These are phyloP conservation scores for Sordaria brevicollis DNA, from an alignment of 495 filamentous ascomycete genomes.

Conservation along the genomic window DNA sequence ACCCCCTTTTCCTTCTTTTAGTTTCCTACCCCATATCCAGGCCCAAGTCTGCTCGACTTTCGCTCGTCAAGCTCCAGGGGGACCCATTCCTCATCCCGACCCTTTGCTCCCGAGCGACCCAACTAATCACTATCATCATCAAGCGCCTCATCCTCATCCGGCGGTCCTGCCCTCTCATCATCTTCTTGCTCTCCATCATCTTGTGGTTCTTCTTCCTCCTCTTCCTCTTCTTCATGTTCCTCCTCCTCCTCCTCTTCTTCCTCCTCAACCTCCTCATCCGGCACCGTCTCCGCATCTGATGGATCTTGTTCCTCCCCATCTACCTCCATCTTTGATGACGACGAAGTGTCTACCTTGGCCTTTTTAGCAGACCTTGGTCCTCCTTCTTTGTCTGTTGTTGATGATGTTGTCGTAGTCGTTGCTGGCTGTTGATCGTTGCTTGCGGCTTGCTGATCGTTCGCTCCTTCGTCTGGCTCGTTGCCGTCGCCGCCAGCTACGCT, in stretches of 20 bases:
- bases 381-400: not conserved
- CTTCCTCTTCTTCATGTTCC: slow-evolving; percentile 34
- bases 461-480: slow-evolving; percentile 1
- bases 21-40: too few species aligned
- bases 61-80: too few species aligned
- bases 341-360: slow-evolving; percentile 26
- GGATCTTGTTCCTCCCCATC: slow-evolving; percentile 15
- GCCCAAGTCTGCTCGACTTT: too few species aligned
- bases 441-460: not conserved
- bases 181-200: slow-evolving; percentile 37
- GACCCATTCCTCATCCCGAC: not conserved
- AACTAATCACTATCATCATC: slow-evolving; percentile 49
- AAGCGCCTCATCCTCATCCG: slow-evolving; percentile 54
- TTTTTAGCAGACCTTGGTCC: slow-evolving; percentile 27
- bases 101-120: not conserved
- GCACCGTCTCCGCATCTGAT: slow-evolving; percentile 41
- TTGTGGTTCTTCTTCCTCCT: slow-evolving; percentile 33
- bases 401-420: not conserved
- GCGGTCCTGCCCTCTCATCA: slow-evolving; percentile 30
- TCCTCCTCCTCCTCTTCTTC: slow-evolving; percentile 47
- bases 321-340: slow-evolving; percentile 28
- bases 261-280: slow-evolving; percentile 42
- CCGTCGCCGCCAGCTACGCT: not conserved
- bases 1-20: too few species aligned
- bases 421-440: slow-evolving; percentile 4